Evolutionary conservation across 371 early-diverging fungal species (phyloP).

Genomic region (Basidiobolus meristosporus): DNA sequence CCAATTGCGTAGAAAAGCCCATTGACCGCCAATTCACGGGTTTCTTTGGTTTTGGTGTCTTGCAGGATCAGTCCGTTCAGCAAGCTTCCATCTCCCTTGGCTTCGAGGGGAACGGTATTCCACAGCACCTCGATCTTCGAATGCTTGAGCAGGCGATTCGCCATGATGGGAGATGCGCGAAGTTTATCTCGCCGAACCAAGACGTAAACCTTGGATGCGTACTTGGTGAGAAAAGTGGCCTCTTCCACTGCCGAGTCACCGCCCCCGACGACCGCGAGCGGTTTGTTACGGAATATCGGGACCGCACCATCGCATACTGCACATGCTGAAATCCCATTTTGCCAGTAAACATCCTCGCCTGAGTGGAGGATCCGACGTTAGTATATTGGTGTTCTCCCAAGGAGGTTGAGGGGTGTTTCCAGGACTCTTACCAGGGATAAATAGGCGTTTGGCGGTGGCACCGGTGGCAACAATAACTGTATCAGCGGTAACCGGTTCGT

Average conservation of each 20-base stretch:
- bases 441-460: slow-evolving; percentile 91
- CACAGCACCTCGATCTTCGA: slow-evolving; percentile 86
- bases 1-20: slow-evolving; percentile 99
- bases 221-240: slow-evolving; percentile 86
- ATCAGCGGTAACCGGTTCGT: slow-evolving; percentile 50
- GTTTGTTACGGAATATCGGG: slow-evolving; percentile 93
- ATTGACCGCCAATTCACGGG: slow-evolving; percentile 43
- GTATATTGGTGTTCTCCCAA: too few species aligned
- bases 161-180: slow-evolving; percentile 94
- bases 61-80: slow-evolving; percentile 50
- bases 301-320: slow-evolving; percentile 99
- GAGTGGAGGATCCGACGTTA: too few species aligned
- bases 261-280: slow-evolving; percentile 89
- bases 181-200: slow-evolving; percentile 91
- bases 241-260: slow-evolving; percentile 99
- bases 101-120: slow-evolving; percentile 71
- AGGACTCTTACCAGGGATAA: slow-evolving; percentile 36
- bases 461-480: slow-evolving; percentile 95
- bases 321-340: slow-evolving; percentile 96
- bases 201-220: slow-evolving; percentile 81
- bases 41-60: slow-evolving; percentile 47
- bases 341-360: slow-evolving; percentile 79
- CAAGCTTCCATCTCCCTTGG: slow-evolving; percentile 65
- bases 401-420: too few species aligned
- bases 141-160: slow-evolving; percentile 57